Conservation (phyloP, 2,329 filamentous ascomycete genomes). For the Ciborinia camelliae region DNA sequence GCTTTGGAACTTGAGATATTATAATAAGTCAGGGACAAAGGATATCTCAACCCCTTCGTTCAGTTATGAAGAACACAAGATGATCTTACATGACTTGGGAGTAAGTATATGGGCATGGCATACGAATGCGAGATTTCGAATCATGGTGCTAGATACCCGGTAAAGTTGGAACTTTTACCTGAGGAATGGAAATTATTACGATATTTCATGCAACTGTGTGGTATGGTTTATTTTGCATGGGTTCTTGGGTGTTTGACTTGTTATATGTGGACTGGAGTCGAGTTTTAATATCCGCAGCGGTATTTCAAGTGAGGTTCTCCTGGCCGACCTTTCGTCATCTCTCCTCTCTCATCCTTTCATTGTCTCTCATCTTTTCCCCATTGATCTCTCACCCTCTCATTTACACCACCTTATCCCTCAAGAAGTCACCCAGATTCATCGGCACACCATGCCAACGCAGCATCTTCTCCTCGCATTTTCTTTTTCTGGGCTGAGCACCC, state of each 20-base stretch:
- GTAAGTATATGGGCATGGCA: not conserved
- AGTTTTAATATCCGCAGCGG: too few relatives aligned
- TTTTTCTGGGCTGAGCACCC: too few relatives aligned
- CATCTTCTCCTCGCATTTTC: too few relatives aligned
- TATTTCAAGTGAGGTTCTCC: too few relatives aligned
- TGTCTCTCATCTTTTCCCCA: too few relatives aligned
- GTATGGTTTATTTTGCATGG: too few relatives aligned
- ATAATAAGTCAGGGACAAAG: not conserved
- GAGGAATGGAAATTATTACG: not conserved
- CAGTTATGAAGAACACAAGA: not conserved
- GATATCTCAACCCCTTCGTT: not conserved
- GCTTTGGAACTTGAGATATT: not conserved
- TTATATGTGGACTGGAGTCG: not conserved
- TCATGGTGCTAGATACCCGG: constrained; percentile 8
- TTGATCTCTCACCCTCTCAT: not conserved
- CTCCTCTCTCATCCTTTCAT: too few relatives aligned
- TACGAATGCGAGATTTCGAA: not conserved
- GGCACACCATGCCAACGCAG: too few relatives aligned
- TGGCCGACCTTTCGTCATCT: too few relatives aligned
- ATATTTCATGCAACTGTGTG: not conserved
- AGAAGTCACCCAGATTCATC: too few relatives aligned
- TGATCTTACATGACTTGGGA: not conserved
- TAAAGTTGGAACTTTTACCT: not conserved
- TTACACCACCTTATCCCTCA: too few relatives aligned
- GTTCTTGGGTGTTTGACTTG: not conserved